Evolutionary conservation across 768 basidiomycete genomes (phyloP).

Genomic region (Mrakia blollopis): DNA sequence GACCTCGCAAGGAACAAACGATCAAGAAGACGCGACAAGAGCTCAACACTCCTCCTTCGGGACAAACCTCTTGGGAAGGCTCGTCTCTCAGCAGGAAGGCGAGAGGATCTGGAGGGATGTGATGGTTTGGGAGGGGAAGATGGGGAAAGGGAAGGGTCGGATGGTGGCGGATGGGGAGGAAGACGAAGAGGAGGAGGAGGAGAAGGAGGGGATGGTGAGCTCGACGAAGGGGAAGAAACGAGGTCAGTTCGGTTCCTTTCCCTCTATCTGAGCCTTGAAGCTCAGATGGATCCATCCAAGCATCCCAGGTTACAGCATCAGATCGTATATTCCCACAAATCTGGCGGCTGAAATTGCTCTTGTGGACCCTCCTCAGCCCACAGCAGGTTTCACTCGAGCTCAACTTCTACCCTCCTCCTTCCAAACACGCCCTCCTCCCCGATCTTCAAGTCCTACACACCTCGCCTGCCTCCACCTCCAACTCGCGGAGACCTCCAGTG

Average conservation of each 20-base stretch:
- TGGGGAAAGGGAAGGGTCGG: conserved; percentile 4
- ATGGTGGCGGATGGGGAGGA: neutral
- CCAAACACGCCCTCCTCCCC: neutral
- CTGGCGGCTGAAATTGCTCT: neutral
- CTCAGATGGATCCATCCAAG: neutral
- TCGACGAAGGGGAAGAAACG: neutral
- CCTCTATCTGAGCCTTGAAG: neutral
- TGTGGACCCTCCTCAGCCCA: neutral
- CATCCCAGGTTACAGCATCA: too few relatives aligned
- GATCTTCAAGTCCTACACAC: neutral
- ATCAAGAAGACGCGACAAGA: neutral
- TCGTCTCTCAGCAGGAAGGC: neutral
- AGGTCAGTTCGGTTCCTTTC: neutral
- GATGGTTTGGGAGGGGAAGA: neutral
- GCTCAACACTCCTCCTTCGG: neutral
- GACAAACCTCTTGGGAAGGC: neutral
- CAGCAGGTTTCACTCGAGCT: neutral
- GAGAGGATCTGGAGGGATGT: neutral
- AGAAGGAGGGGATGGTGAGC: neutral
- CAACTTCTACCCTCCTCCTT: neutral
- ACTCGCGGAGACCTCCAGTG: neutral
- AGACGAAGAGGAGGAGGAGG: neutral
- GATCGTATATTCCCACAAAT: too few relatives aligned
- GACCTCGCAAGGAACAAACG: neutral
- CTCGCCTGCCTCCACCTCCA: neutral